These are phyloP conservation scores for Erythrobasidium yunnanense DNA, from an alignment of 768 basidiomycete species.

Conservation along the genomic window DNA sequence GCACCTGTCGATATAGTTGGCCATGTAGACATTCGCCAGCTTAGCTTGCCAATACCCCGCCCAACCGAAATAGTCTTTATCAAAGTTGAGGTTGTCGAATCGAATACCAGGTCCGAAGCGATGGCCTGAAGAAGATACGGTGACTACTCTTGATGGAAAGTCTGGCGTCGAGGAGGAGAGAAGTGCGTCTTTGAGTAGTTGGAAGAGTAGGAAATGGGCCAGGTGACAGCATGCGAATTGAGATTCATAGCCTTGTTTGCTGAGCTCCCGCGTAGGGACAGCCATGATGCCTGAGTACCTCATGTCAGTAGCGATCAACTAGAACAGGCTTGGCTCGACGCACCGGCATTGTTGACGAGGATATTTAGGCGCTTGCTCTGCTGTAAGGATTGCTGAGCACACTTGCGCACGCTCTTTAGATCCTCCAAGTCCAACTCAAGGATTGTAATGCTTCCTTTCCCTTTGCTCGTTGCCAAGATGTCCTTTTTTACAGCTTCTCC, in stretches of 20 bases:
- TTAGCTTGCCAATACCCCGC: constrained; percentile 7
- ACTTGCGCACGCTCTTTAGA: constrained; percentile 8
- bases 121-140: constrained; percentile 7
- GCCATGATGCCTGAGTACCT: constrained; percentile 13
- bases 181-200: neutral
- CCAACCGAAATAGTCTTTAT: neutral
- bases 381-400: neutral
- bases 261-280: neutral
- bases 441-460: neutral
- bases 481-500: constrained; percentile 5
- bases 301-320: neutral
- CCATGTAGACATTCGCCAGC: constrained; percentile 1
- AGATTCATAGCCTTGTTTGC: neutral
- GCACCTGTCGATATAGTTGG: constrained; percentile 16
- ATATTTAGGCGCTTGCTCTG: constrained; percentile 4
- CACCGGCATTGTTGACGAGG: constrained; percentile 19
- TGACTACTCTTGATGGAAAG: constrained; percentile 13
- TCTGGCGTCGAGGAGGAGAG: constrained; percentile 5
- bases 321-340: neutral
- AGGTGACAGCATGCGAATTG: constrained; percentile 12
- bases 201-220: constrained; percentile 23
- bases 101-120: neutral
- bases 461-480: constrained; percentile 3
- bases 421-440: constrained; percentile 10
- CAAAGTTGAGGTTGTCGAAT: constrained; percentile 9